A percentile compares a stretch with the other conserved stretches of the same genome.
These are phyloP conservation scores for Plasmodium cynomolgi DNA, from an alignment of 169 alveolate genomes.

Conservation along the genomic window DNA sequence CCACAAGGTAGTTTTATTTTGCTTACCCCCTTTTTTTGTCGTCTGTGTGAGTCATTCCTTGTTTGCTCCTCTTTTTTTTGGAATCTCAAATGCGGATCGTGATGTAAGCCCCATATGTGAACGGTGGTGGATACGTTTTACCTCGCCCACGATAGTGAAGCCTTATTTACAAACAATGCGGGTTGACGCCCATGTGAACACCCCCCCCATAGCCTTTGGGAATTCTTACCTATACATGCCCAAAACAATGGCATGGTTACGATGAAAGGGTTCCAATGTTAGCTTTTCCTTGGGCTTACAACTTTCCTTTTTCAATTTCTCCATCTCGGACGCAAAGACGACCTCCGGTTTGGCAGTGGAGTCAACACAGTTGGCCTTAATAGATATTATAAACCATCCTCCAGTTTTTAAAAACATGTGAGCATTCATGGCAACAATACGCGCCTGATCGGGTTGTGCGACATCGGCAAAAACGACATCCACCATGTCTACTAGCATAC, in stretches of 20 bases:
- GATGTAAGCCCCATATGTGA: background rate
- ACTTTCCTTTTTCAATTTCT: conserved; percentile 94
- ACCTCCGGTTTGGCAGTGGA: conserved; percentile 98
- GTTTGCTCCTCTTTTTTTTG: background rate
- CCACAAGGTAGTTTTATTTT: background rate
- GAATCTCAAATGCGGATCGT: background rate
- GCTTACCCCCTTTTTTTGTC: background rate
- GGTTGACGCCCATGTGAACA: background rate
- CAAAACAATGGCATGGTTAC: conserved; percentile 98
- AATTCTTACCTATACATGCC: conserved; percentile 94
- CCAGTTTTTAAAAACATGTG: conserved; percentile 96
- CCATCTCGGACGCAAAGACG: conserved; percentile 93
- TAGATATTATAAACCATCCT: conserved; percentile 98
- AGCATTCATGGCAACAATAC: conserved; percentile 97
- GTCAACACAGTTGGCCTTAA: conserved; percentile 99
- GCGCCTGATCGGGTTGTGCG: conserved; percentile 99
- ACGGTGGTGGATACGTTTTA: background rate
- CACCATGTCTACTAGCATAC: conserved; percentile 99
- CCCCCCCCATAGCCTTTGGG: background rate
- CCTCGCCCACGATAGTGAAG: background rate
- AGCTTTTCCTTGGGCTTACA: conserved; percentile 97
- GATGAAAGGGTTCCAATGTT: conserved; percentile 98
- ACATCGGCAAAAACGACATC: conserved; percentile 99
- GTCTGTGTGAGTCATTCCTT: background rate
- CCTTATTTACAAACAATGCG: background rate